Evolutionary conservation across 208 protist genomes (phyloP).

Genomic region (Balamuthia mandrillaris): DNA sequence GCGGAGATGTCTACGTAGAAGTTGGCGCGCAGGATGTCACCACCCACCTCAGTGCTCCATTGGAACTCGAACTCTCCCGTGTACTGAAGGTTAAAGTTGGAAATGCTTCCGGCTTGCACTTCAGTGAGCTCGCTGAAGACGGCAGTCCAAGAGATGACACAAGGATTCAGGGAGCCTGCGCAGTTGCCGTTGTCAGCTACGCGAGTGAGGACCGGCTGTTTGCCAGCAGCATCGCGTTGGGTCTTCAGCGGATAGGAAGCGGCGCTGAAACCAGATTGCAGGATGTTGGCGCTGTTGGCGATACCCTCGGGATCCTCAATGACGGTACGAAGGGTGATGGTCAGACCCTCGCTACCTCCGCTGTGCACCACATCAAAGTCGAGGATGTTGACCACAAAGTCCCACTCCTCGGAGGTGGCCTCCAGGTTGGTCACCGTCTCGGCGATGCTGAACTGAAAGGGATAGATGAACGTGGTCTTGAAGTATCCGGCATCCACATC

Average conservation of each 20-base stretch:
- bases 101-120: not conserved
- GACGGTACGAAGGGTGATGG: not conserved
- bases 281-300: not conserved
- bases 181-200: not conserved
- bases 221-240: not conserved
- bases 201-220: not conserved
- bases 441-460: not conserved
- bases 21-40: not conserved
- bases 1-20: not conserved
- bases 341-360: not conserved
- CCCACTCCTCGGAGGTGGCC: not conserved
- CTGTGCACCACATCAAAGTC: not conserved
- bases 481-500: not conserved
- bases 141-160: not conserved
- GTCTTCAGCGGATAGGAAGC: not conserved
- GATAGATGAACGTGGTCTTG: slow-evolving; percentile 1
- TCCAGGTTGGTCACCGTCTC: not conserved
- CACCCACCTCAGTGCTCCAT: not conserved
- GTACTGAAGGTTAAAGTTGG: not conserved
- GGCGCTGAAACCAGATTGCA: not conserved
- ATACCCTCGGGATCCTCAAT: not conserved
- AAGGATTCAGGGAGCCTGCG: not conserved
- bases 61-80: not conserved
- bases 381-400: not conserved
- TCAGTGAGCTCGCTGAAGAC: not conserved